A percentile compares a stretch with the other conserved stretches of the same genome.
phyloP scores from a whole-genome alignment of 495 filamentous ascomycete genomes.

The Lasiosphaeria ovina region DNA sequence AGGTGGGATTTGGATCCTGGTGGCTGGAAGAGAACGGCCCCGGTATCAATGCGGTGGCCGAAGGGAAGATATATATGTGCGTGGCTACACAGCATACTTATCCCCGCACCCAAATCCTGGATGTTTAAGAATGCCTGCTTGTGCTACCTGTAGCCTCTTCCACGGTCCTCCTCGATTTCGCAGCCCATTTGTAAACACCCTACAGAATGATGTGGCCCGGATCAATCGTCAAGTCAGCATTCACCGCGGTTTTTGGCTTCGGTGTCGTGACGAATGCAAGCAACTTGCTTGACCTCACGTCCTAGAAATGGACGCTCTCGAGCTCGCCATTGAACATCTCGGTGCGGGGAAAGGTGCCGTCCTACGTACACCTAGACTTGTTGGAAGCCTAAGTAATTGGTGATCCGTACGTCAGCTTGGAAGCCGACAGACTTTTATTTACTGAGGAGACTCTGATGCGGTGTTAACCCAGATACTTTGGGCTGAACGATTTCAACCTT shows the following conservation, averaged over 20 bases:
- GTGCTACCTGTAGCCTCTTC: slow-evolving; percentile 1
- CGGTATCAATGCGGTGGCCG: background rate
- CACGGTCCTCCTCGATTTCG: background rate
- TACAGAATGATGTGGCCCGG: background rate
- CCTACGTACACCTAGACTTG: slow-evolving; percentile 62
- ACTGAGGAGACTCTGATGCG: slow-evolving; percentile 4
- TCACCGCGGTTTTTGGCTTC: background rate
- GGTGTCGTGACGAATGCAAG: background rate
- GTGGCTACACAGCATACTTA: background rate
- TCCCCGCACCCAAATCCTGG: slow-evolving; percentile 1
- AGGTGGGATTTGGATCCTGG: slow-evolving; percentile 1
- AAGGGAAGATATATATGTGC: background rate
- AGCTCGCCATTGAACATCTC: slow-evolving; percentile 53
- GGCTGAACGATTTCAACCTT: slow-evolving; percentile 60
- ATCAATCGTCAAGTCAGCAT: background rate
- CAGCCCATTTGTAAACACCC: background rate
- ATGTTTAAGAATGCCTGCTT: background rate
- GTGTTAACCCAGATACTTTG: slow-evolving; percentile 35
- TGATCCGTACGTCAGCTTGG: slow-evolving; percentile 47
- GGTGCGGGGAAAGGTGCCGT: slow-evolving; percentile 60
- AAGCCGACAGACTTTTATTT: background rate
- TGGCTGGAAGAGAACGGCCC: background rate
- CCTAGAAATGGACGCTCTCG: slow-evolving; percentile 56
- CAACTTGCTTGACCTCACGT: slow-evolving; percentile 51
- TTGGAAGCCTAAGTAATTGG: slow-evolving; percentile 51